These are phyloP conservation scores for Xylaria multiplex DNA, from an alignment of 2,329 filamentous ascomycete species.

Conservation along the genomic window DNA sequence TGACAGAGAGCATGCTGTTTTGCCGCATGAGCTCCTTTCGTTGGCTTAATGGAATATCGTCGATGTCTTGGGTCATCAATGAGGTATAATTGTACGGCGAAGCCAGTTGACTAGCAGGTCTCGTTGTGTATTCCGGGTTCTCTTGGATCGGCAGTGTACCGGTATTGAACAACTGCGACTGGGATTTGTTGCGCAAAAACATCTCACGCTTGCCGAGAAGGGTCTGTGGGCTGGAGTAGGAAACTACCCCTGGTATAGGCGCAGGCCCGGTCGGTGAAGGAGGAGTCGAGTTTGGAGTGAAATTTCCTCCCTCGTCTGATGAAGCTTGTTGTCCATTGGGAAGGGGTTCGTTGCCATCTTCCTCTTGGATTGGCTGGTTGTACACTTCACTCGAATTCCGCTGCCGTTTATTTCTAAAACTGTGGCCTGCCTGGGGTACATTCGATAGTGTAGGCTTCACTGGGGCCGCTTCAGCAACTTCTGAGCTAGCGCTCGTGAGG, in stretches of 20 bases:
- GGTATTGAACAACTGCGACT: slow-evolving; percentile 51
- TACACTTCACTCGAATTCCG: slow-evolving; percentile 46
- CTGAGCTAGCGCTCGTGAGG: slow-evolving; percentile 23
- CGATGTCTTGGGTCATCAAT: slow-evolving; percentile 58
- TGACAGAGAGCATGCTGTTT: slow-evolving; percentile 53
- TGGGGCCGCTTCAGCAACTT: slow-evolving; percentile 3
- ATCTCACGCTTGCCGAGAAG: slow-evolving; percentile 66
- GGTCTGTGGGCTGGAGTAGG: slow-evolving; percentile 64
- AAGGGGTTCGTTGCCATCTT: slow-evolving; percentile 45
- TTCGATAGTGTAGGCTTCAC: slow-evolving; percentile 21
- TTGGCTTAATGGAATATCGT: slow-evolving; percentile 77
- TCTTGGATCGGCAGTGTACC: slow-evolving; percentile 43
- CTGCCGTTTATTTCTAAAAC: slow-evolving; percentile 40
- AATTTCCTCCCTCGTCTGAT: slow-evolving; percentile 40
- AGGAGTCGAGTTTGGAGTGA: slow-evolving; percentile 29
- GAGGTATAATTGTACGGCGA: slow-evolving; percentile 53
- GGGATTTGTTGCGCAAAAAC: slow-evolving; percentile 63
- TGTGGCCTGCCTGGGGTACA: slow-evolving; percentile 37
- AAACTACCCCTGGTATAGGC: slow-evolving; percentile 58
- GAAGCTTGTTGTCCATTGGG: slow-evolving; percentile 32
- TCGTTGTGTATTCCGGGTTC: slow-evolving; percentile 33
- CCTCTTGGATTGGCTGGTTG: slow-evolving; percentile 58
- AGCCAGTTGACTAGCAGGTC: slow-evolving; percentile 55
- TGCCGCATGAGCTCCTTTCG: slow-evolving; percentile 71
- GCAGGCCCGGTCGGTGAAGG: slow-evolving; percentile 38